These are phyloP conservation scores for Aspergillus baeticus DNA, from an alignment of 495 filamentous ascomycete species.

Conservation along the genomic window DNA sequence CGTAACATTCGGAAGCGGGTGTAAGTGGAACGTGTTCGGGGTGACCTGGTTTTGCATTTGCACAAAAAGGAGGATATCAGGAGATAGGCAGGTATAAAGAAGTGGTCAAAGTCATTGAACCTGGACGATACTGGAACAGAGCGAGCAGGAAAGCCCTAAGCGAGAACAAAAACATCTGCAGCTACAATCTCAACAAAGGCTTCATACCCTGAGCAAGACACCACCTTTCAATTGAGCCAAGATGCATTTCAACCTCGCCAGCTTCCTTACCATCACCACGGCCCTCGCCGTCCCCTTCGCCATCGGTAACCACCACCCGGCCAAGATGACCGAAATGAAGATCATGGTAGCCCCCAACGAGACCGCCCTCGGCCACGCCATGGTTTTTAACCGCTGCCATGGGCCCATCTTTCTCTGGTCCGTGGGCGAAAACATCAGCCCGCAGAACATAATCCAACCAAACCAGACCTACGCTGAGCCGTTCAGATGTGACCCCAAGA, in stretches of 20 bases:
- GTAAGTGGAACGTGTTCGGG: background rate
- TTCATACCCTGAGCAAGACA: background rate
- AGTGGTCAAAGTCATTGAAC: background rate
- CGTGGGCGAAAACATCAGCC: constrained; percentile 40
- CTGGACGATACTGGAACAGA: background rate
- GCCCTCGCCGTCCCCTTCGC: constrained; percentile 5
- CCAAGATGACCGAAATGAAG: constrained; percentile 1
- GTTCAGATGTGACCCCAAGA: constrained; percentile 42
- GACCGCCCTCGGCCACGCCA: constrained; percentile 43
- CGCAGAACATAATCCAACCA: constrained; percentile 26
- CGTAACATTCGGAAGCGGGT: background rate
- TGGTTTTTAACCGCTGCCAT: constrained; percentile 50
- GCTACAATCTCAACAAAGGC: background rate
- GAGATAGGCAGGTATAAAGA: background rate
- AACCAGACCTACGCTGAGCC: constrained; percentile 34
- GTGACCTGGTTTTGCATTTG: background rate
- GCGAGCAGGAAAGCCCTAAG: background rate
- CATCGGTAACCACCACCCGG: background rate
- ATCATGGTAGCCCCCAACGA: background rate
- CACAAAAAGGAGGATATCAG: background rate
- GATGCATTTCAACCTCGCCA: constrained; percentile 17
- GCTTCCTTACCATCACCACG: constrained; percentile 15
- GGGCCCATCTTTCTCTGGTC: constrained; percentile 54
- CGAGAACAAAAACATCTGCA: background rate
- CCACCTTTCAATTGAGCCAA: constrained; percentile 2